Base-by-base conservation (phyloP, 371 early-diverging fungal genomes). In the Mortierella sp. region DNA sequence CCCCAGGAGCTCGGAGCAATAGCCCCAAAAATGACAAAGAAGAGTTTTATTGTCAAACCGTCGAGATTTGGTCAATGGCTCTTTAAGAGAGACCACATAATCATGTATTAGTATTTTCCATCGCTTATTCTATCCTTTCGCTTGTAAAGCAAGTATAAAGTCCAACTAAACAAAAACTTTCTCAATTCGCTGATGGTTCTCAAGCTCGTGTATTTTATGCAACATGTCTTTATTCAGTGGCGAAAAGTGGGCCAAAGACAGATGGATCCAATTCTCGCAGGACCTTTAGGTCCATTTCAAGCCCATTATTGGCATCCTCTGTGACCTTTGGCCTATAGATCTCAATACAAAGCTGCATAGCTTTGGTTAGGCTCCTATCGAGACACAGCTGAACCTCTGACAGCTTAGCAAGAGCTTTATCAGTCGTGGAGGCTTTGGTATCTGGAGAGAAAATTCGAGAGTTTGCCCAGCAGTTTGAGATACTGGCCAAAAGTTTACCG, bases 31-130 rank as follows among this genome's bases (percentile, higher is more conserved):
- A 67, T 60, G 82, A 76, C 38, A 67, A 43, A 22, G 76, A 76
- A 63, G 76, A 81, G 73, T 81, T 81, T 53, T 81, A 69, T 55
- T 81, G 82, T 36, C 82, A 81, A 48, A 81, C 82, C 1, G 41
- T 81, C 40, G 82, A 81, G 67, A 81, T 81, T 48, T 81, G 82
- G 82, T 52, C 82, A 28, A 67, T 81, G 50, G 65, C 32, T 19
- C 48, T 76, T 43, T 80, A 73, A 60, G 19, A 16, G 16, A 19
- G 19, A 16, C 4, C 16, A 0, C 36, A 6, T 36, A 36, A 6
- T 6, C 36, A 3, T 36, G 36, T 36, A 36, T 36, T 36, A 36
- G 36, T 36, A 36, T 36, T 6, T 6, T 36, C 36, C 36, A 36
- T 36, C 7, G 4, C 36, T 6, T 36, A 36, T 36, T 36, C 36